Evolutionary conservation across 495 filamentous ascomycete genomes (phyloP).

Genomic region (Lasiosphaeriaceae sp.): DNA sequence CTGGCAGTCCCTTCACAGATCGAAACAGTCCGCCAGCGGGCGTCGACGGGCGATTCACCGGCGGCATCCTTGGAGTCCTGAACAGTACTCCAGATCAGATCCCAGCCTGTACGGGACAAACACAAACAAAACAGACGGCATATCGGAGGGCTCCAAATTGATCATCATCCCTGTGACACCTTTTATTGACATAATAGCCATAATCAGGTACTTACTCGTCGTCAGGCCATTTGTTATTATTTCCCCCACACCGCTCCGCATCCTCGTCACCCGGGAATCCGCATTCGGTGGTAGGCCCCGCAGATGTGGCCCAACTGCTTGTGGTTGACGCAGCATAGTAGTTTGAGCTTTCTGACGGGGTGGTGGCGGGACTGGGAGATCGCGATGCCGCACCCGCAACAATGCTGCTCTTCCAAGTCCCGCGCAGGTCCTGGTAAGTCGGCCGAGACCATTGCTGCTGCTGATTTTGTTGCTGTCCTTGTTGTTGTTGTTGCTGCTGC

Average conservation of each 20-base stretch:
- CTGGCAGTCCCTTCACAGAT: constrained; percentile 4
- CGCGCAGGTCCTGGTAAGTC: constrained; percentile 8
- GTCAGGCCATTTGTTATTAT: constrained; percentile 12
- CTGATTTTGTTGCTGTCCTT: background rate
- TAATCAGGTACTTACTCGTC: constrained; percentile 28
- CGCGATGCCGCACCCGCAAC: constrained; percentile 17
- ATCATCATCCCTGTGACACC: too few relatives aligned
- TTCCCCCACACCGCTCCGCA: constrained; percentile 6
- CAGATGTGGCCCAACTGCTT: constrained; percentile 24
- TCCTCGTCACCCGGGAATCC: constrained; percentile 17
- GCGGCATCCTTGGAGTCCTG: constrained; percentile 5
- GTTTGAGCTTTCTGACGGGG: constrained; percentile 17
- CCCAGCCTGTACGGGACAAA: too few relatives aligned
- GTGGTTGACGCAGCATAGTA: constrained; percentile 16
- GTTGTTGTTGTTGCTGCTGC: background rate
- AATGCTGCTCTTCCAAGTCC: constrained; percentile 5
- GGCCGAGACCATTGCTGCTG: constrained; percentile 1
- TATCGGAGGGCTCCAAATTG: too few relatives aligned
- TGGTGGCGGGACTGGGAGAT: constrained; percentile 16
- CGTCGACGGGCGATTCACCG: constrained; percentile 6
- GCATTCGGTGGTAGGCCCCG: constrained; percentile 13
- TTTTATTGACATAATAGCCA: too few relatives aligned
- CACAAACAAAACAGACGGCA: too few relatives aligned
- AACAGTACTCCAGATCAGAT: background rate
- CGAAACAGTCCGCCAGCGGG: constrained; percentile 8